phyloP scores from a whole-genome alignment of 108 stramenopile genomes.

The Mediolabrus comicus region DNA sequence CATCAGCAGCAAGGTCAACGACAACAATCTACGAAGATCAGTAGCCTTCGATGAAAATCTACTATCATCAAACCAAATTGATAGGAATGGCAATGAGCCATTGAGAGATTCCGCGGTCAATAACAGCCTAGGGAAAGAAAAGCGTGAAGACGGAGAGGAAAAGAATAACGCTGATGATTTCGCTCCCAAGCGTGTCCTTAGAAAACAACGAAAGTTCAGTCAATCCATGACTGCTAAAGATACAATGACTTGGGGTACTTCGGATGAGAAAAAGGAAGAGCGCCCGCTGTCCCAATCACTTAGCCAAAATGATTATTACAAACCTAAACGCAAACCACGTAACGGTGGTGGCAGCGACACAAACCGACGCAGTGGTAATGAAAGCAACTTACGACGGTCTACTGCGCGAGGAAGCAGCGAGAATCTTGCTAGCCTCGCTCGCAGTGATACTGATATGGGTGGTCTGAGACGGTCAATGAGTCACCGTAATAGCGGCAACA shows the following conservation, averaged over 20 bases:
- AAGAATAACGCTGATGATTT: not conserved
- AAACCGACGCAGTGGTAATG: not conserved
- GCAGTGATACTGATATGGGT: not conserved
- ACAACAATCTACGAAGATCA: not conserved
- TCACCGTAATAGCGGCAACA: not conserved
- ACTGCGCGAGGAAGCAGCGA: not conserved
- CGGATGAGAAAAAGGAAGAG: not conserved
- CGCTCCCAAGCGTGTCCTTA: not conserved
- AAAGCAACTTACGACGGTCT: not conserved
- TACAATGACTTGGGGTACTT: not conserved
- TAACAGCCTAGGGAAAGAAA: not conserved
- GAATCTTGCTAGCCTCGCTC: not conserved
- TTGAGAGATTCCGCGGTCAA: not conserved
- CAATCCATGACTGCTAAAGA: not conserved
- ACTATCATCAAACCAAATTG: not conserved
- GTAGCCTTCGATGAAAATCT: not conserved
- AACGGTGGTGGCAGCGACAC: not conserved
- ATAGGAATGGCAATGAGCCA: not conserved
- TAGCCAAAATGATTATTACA: not conserved
- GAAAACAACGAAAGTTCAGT: not conserved
- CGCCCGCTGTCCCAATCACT: no score
- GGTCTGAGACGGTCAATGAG: not conserved
- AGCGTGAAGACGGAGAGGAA: not conserved
- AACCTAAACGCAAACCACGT: not conserved
- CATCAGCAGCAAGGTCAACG: not conserved